Percentiles rank a stretch among this genome's conserved stretches.
These are phyloP conservation scores for Marasmius tenuissimus DNA, from an alignment of 1,284 basidiomycete genomes.

Conservation along the genomic window DNA sequence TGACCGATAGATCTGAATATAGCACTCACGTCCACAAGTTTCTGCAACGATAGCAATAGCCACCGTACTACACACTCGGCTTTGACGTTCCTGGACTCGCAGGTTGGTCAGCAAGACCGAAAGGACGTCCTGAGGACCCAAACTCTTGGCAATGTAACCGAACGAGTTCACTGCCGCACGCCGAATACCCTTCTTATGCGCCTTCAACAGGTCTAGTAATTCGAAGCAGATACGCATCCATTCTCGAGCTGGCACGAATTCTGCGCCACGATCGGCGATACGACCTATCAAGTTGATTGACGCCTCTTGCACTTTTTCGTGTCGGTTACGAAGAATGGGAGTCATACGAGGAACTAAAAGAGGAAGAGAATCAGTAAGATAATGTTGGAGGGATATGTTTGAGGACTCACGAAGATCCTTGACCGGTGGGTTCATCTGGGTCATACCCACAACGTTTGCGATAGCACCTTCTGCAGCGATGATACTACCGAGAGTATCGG, in stretches of 20 bases:
- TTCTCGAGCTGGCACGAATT: constrained; percentile 97
- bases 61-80: constrained; percentile 97
- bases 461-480: constrained; percentile 98
- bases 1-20: neutral
- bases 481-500: constrained; percentile 97
- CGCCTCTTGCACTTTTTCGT: constrained; percentile 99
- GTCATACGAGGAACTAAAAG: constrained; percentile 94
- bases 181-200: constrained; percentile 98
- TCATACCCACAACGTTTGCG: constrained; percentile 99
- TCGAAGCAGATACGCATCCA: constrained; percentile 99
- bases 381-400: constrained; percentile 7
- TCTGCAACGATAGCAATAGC: constrained; percentile 98
- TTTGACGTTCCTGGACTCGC: constrained; percentile 98
- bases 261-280: constrained; percentile 98
- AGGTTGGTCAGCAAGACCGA: constrained; percentile 96
- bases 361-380: constrained; percentile 15
- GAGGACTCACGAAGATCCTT: constrained; percentile 87
- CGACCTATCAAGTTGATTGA: constrained; percentile 99
- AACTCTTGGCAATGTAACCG: constrained; percentile 98
- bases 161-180: constrained; percentile 99
- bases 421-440: constrained; percentile 99
- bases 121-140: constrained; percentile 98
- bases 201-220: constrained; percentile 94
- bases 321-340: constrained; percentile 96
- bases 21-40: constrained; percentile 86